Conservation (phyloP, 768 basidiomycete genomes). For the Mycena epipterygia region DNA sequence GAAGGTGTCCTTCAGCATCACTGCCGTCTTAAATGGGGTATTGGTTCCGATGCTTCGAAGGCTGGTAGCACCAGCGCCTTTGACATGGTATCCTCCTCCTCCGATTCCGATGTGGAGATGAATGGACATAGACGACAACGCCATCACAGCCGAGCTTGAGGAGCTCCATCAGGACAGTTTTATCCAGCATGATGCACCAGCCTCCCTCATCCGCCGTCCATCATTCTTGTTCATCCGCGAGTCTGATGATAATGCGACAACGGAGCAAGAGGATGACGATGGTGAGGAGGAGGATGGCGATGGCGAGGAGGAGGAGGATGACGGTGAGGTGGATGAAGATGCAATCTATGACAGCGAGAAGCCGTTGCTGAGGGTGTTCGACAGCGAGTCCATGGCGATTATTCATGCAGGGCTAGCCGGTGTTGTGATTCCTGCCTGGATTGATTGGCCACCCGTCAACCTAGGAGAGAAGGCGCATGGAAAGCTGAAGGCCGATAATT, state of each 20-base stretch:
- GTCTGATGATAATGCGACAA: not conserved
- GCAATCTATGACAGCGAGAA: not conserved
- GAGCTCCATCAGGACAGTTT: conserved; percentile 9
- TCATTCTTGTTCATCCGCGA: conserved; percentile 1
- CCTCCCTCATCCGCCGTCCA: not conserved
- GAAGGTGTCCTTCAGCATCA: conserved; percentile 33
- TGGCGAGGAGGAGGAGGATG: not conserved
- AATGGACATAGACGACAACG: not conserved
- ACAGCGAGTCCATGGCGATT: not conserved
- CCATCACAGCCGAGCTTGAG: not conserved
- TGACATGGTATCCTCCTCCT: not conserved
- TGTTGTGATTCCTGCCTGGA: conserved; percentile 1
- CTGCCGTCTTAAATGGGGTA: conserved; percentile 25
- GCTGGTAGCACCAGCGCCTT: not conserved
- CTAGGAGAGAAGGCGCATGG: conserved; percentile 34
- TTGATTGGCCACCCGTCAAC: conserved; percentile 28
- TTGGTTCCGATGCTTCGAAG: conserved; percentile 19
- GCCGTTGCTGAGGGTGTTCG: not conserved
- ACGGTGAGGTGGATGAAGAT: not conserved
- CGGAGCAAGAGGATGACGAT: not conserved
- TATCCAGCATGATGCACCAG: not conserved
- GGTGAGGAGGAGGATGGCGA: too few species aligned
- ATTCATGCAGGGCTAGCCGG: conserved; percentile 1
- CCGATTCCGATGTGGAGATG: conserved; percentile 3
- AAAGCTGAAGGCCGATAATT: conserved; percentile 39